These are phyloP conservation scores for Beauveria varroae DNA, from an alignment of 2,329 filamentous ascomycete species.

Conservation along the genomic window DNA sequence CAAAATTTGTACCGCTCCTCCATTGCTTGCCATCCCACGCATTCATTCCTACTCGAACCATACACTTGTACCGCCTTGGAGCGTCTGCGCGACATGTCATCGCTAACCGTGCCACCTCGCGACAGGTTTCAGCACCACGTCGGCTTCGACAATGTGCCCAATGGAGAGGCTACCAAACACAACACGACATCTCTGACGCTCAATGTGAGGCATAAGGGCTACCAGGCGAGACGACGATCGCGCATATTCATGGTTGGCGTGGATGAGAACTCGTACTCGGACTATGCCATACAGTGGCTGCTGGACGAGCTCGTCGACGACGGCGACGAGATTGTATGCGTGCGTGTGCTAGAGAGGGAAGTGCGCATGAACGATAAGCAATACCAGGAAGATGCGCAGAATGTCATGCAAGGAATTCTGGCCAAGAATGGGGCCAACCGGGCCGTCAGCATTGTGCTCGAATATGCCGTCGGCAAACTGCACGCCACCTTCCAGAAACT, in stretches of 20 bases:
- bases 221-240: constrained; percentile 70
- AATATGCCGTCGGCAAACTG: constrained; percentile 83
- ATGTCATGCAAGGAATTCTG: constrained; percentile 68
- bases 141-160: constrained; percentile 52
- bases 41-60: neutral
- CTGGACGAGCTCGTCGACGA: constrained; percentile 89
- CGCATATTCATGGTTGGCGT: constrained; percentile 87
- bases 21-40: neutral
- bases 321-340: constrained; percentile 86
- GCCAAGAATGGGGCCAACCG: constrained; percentile 71
- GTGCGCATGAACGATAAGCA: constrained; percentile 60
- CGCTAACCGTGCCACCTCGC: constrained; percentile 34
- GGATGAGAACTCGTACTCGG: constrained; percentile 85
- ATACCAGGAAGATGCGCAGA: constrained; percentile 69
- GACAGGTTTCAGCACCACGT: constrained; percentile 53
- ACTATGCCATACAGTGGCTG: constrained; percentile 87
- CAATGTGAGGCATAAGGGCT: constrained; percentile 79
- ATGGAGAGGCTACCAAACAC: constrained; percentile 50
- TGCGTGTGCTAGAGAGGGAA: constrained; percentile 81
- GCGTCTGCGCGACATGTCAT: constrained; percentile 26
- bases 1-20: neutral
- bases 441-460: constrained; percentile 76
- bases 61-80: neutral
- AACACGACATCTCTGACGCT: constrained; percentile 67
- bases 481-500: constrained; percentile 86